phyloP scores from a whole-genome alignment of 768 basidiomycete genomes.

The Infundibulicybe gibba region DNA sequence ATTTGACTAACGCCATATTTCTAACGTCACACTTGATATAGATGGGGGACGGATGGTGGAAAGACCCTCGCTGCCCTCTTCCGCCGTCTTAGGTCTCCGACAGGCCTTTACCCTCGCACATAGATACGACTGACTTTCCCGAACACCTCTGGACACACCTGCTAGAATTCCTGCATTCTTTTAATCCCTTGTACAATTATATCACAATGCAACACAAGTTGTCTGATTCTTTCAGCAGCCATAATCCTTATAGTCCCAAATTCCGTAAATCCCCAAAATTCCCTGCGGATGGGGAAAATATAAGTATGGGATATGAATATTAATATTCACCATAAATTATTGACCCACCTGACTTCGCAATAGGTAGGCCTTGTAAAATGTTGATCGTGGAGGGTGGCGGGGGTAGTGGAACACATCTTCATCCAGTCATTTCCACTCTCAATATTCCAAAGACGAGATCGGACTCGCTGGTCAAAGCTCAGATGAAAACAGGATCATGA shows the following conservation, averaged over 20 bases:
- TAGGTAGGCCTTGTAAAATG: constrained; percentile 16
- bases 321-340: not conserved
- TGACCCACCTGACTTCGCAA: constrained; percentile 22
- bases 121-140: not conserved
- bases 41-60: constrained; percentile 72
- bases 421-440: constrained; percentile 21
- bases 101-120: constrained; percentile 12
- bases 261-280: constrained; percentile 26
- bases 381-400: constrained; percentile 19
- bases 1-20: too few species aligned
- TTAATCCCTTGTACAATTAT: too few species aligned
- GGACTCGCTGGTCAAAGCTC: constrained; percentile 21
- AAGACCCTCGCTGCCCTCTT: constrained; percentile 66
- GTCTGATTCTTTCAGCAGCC: constrained; percentile 13
- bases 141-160: too few species aligned
- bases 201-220: not conserved
- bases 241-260: constrained; percentile 27
- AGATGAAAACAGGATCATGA: not conserved
- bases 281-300: constrained; percentile 15
- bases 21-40: constrained; percentile 17
- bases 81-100: constrained; percentile 61
- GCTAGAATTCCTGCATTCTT: too few species aligned
- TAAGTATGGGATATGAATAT: too few species aligned
- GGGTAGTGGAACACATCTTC: constrained; percentile 23
- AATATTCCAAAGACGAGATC: constrained; percentile 23